Evolutionary conservation across 352 stramenopile species (phyloP).

Genomic region (Phytophthora capsici): DNA sequence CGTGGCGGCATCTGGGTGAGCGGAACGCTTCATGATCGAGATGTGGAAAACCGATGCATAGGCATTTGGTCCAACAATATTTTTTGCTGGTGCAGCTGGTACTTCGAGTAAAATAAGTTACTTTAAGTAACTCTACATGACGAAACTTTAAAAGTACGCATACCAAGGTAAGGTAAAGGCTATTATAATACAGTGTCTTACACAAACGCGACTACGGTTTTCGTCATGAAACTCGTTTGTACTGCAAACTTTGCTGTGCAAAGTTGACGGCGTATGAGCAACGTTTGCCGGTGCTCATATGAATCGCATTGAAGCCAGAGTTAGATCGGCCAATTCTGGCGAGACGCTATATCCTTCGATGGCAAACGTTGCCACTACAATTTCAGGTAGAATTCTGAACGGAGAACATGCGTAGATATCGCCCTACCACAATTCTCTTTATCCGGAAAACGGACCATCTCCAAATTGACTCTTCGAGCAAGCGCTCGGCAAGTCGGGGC

Average conservation of each 20-base stretch:
- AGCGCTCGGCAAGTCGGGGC: conserved; percentile 1
- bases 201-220: conserved; percentile 1
- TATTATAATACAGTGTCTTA: too few species aligned
- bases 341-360: too few species aligned
- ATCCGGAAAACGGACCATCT: conserved; percentile 22
- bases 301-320: conserved; percentile 12
- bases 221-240: background rate
- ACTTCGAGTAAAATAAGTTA: background rate
- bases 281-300: background rate
- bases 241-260: too few species aligned
- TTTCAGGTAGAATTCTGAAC: conserved; percentile 11
- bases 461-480: conserved; percentile 7
- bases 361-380: too few species aligned
- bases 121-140: too few species aligned
- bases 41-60: background rate
- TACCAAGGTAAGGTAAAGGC: conserved; percentile 12
- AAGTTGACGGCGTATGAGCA: too few species aligned
- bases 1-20: conserved; percentile 10
- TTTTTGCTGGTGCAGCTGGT: conserved; percentile 1
- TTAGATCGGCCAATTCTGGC: conserved; percentile 10
- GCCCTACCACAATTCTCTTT: background rate
- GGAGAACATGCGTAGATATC: background rate
- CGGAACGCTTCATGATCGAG: conserved; percentile 11
- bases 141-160: conserved; percentile 1
- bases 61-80: background rate